These are phyloP conservation scores for Nannochloropsis limnetica DNA, from an alignment of 352 stramenopile species.

Conservation along the genomic window DNA sequence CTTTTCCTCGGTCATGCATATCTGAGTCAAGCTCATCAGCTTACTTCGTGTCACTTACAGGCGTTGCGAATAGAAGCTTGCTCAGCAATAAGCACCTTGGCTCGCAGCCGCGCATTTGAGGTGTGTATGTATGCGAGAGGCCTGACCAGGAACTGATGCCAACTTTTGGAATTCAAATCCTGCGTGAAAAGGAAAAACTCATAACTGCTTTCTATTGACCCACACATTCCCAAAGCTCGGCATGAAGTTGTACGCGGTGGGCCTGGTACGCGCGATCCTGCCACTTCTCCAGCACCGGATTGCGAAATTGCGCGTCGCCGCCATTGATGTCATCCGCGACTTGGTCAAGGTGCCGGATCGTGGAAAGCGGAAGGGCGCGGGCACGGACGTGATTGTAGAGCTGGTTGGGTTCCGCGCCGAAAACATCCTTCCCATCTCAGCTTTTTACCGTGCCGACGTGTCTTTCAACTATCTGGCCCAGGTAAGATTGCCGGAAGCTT, in stretches of 20 bases:
- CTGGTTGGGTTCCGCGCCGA: slow-evolving; percentile 83
- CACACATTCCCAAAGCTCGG: slow-evolving; percentile 69
- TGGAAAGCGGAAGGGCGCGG: slow-evolving; percentile 81
- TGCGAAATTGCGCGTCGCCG: slow-evolving; percentile 71
- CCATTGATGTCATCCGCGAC: slow-evolving; percentile 65
- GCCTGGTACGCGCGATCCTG: slow-evolving; percentile 68
- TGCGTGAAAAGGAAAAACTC: slow-evolving; percentile 23
- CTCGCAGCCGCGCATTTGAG: slow-evolving; percentile 13
- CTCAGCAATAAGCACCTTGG: slow-evolving; percentile 48
- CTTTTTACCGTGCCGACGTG: slow-evolving; percentile 77
- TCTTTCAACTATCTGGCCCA: slow-evolving; percentile 82
- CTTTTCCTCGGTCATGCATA: neutral
- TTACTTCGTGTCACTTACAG: slow-evolving; percentile 67
- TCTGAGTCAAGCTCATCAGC: neutral
- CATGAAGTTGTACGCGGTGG: slow-evolving; percentile 83
- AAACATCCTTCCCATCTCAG: slow-evolving; percentile 79
- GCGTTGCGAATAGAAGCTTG: slow-evolving; percentile 69
- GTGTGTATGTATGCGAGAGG: neutral
- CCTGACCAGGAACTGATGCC: neutral
- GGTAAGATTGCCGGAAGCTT: slow-evolving; percentile 31
- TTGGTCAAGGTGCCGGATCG: slow-evolving; percentile 71
- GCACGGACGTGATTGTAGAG: slow-evolving; percentile 81
- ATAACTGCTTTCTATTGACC: slow-evolving; percentile 56
- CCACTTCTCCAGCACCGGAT: slow-evolving; percentile 75
- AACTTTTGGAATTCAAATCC: slow-evolving; percentile 15